phyloP scores from a whole-genome alignment of 1,284 basidiomycete genomes.

The Wallemia hederae region DNA sequence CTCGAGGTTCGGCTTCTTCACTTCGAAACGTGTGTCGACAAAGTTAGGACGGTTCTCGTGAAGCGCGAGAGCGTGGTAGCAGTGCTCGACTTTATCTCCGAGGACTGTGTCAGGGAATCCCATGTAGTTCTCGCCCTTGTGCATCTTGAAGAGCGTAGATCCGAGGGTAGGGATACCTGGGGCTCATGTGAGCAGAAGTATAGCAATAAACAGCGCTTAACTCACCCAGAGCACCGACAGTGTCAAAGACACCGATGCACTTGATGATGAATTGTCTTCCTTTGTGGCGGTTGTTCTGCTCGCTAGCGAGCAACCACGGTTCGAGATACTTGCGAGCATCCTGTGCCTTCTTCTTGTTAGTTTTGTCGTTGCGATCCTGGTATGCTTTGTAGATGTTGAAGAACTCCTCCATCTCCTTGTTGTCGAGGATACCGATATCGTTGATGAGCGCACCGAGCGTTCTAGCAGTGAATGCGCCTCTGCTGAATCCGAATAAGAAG shows the following conservation, averaged over 20 bases:
- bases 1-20: not conserved
- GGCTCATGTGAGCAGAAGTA: too few relatives aligned
- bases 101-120: not conserved
- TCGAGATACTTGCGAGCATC: not conserved
- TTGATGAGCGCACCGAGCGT: conserved; percentile 5
- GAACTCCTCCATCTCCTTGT: conserved; percentile 5
- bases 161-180: too few relatives aligned
- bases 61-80: not conserved
- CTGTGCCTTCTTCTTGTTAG: not conserved
- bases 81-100: not conserved
- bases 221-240: not conserved
- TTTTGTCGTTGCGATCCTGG: conserved; percentile 2
- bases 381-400: conserved; percentile 4
- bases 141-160: not conserved
- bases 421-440: conserved; percentile 5
- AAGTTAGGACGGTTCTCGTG: not conserved
- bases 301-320: not conserved
- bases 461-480: conserved; percentile 5
- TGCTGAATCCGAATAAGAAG: conserved; percentile 4
- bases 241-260: not conserved
- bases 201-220: too few relatives aligned
- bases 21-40: not conserved
- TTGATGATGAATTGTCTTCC: not conserved
- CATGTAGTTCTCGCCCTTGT: not conserved
- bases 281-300: not conserved